Conservation (phyloP, 371 early-diverging fungal genomes). For the Dentiscutata heterogama region DNA sequence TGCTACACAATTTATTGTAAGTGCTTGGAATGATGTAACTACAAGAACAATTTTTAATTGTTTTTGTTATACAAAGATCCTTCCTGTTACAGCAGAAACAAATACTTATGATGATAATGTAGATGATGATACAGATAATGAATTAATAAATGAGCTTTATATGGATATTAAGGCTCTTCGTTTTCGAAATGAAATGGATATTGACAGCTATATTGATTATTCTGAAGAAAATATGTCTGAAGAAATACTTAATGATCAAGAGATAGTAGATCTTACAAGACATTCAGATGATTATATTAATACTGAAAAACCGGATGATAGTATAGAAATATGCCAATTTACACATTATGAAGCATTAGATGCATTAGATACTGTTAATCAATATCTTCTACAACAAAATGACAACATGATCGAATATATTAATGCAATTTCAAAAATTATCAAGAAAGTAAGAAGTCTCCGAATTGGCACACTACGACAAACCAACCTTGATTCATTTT, state of each 20-base stretch:
- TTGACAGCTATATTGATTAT: neutral
- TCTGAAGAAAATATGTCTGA: neutral
- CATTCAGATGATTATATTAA: neutral
- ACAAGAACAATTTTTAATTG: constrained; percentile 21
- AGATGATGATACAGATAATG: neutral
- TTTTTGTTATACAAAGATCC: constrained; percentile 19
- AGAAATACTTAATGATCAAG: constrained; percentile 15
- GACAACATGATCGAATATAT: neutral
- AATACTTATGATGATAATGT: neutral
- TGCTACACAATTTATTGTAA: neutral
- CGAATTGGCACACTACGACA: no score
- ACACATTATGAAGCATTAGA: neutral
- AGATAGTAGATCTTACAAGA: constrained; percentile 10
- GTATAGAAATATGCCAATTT: neutral
- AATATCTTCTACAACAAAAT: neutral
- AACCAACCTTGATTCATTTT: no score
- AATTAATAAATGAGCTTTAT: constrained; percentile 3
- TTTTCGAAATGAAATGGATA: neutral
- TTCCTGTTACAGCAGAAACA: constrained; percentile 2
- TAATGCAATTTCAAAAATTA: no score
- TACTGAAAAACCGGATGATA: neutral
- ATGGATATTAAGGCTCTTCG: neutral
- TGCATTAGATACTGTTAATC: neutral
- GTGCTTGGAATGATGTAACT: constrained; percentile 21
- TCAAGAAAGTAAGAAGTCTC: no score